A percentile compares a stretch with the other conserved stretches of the same genome.
phyloP scores from a whole-genome alignment of 495 filamentous ascomycete genomes.

The Lentithecium fluviatile region DNA sequence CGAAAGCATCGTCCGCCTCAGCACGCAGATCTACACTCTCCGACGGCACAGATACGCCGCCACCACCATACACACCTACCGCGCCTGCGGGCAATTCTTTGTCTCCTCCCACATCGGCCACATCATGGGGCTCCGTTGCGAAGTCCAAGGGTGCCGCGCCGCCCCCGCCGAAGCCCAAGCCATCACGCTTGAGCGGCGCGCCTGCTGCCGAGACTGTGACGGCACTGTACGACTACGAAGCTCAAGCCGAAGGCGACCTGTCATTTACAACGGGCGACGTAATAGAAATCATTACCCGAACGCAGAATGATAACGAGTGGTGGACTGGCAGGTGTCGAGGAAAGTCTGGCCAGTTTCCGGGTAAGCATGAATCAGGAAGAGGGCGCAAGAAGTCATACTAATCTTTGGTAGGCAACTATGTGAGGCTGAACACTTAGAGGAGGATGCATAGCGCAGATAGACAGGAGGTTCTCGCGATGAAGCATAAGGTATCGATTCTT shows the following conservation, averaged over 20 bases:
- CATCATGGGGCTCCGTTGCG: constrained; percentile 60
- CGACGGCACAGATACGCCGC: constrained; percentile 56
- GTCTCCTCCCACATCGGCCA: constrained; percentile 41
- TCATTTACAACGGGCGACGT: constrained; percentile 87
- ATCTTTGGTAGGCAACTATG: constrained; percentile 25
- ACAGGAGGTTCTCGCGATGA: not conserved
- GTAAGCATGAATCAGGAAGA: constrained; percentile 51
- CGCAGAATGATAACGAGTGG: constrained; percentile 92
- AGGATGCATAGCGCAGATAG: not conserved
- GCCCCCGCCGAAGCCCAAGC: constrained; percentile 90
- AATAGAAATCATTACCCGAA: constrained; percentile 82
- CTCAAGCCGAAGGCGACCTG: constrained; percentile 90
- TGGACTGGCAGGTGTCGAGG: constrained; percentile 81
- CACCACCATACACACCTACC: constrained; percentile 65
- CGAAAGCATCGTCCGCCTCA: constrained; percentile 38
- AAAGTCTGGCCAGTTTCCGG: constrained; percentile 88
- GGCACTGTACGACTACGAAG: constrained; percentile 83
- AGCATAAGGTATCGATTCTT: not conserved
- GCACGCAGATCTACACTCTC: constrained; percentile 48
- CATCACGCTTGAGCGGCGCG: constrained; percentile 65
- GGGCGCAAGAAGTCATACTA: not conserved
- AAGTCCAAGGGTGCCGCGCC: constrained; percentile 81
- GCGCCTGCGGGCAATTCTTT: constrained; percentile 28
- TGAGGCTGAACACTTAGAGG: constrained; percentile 17
- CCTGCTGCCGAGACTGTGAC: constrained; percentile 65